These are phyloP conservation scores for Marasmius fiardii DNA, from an alignment of 1,284 basidiomycete species.

Conservation along the genomic window DNA sequence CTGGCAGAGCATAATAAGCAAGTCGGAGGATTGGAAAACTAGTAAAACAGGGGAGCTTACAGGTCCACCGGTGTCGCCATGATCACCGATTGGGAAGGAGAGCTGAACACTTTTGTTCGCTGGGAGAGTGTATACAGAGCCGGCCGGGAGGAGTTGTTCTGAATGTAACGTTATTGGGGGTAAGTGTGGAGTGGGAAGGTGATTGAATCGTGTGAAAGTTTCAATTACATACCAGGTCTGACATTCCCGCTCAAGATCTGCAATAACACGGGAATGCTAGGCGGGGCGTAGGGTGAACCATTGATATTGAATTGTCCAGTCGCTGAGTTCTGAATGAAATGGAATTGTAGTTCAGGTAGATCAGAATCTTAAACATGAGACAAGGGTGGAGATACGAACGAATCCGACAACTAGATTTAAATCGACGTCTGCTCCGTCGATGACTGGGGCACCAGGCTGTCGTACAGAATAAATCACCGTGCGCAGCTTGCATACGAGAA, in stretches of 20 bases:
- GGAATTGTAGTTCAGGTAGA: too few relatives aligned
- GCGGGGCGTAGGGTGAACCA: slow-evolving; percentile 30
- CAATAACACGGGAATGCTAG: slow-evolving; percentile 42
- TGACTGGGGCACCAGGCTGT: slow-evolving; percentile 27
- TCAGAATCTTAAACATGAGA: too few relatives aligned
- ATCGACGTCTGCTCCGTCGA: slow-evolving; percentile 33
- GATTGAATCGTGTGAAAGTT: too few relatives aligned
- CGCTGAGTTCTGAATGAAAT: too few relatives aligned
- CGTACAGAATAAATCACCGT: too few relatives aligned
- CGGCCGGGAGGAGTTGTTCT: slow-evolving; percentile 29
- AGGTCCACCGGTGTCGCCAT: slow-evolving; percentile 18
- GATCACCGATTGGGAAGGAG: slow-evolving; percentile 30
- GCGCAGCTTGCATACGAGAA: too few relatives aligned
- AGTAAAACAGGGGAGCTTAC: too few relatives aligned
- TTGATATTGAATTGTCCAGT: slow-evolving; percentile 33
- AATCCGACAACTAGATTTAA: slow-evolving; percentile 27
- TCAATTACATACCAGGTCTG: slow-evolving; percentile 34
- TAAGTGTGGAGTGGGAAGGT: too few relatives aligned
- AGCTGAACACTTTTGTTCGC: slow-evolving; percentile 45
- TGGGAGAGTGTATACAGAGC: slow-evolving; percentile 43
- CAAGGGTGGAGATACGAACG: slow-evolving; percentile 12
- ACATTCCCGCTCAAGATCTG: slow-evolving; percentile 48
- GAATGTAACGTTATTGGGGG: too few relatives aligned
- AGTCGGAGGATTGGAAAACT: too few relatives aligned
- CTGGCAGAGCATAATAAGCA: too few relatives aligned